Base-by-base conservation (phyloP, 2,329 filamentous ascomycete species). In the Cercospora berteroae region DNA sequence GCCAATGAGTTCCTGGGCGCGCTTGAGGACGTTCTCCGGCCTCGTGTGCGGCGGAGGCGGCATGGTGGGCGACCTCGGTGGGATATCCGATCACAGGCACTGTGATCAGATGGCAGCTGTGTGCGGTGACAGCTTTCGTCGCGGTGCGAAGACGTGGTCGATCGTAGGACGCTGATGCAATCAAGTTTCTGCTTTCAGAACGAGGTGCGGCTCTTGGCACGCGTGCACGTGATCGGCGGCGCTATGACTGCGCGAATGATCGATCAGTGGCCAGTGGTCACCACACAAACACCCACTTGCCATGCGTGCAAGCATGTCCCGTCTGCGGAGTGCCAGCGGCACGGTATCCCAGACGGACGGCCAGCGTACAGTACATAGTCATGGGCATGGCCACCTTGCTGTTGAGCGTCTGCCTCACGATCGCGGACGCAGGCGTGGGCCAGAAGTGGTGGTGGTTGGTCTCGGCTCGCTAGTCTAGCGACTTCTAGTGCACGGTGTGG, bases 11-110 rank as follows among this genome's bases (percentile, higher is more conserved):
- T 99, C 95, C 83, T 98, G 91, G 72, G 95, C 95, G 82, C 95
- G 90, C 89, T 97, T 97, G 81, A 98, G 89, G 80, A 97, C 94
- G 90, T 99, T 99, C 86, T 99, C 95, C 79, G 95, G 95, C 83
- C 96, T 96, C 81, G 95, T 94, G 82, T 98, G 93, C 75, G 93
- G 91, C 84, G 94, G 94, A 80, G 95, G 95, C 86, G 95, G 93
- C 95, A 94, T 90, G 79, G 23, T 71, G 71, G 64, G 61, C 67
- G 55, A 62, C 50, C 63, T 33, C 58, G 52, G 65, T 65, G 61
- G 58, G 29, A 55, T 57, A 33, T 58, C 58, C 63, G 65, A 64
- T 70, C 67, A 67, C 65, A 64, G 66, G 52, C 13, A 20, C 27
- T 57, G 65, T 52, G 68, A 67, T 70, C 65, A 67, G 83, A 81